Conservation (phyloP, 345 rosid species). For the Brassica rapa region DNA sequence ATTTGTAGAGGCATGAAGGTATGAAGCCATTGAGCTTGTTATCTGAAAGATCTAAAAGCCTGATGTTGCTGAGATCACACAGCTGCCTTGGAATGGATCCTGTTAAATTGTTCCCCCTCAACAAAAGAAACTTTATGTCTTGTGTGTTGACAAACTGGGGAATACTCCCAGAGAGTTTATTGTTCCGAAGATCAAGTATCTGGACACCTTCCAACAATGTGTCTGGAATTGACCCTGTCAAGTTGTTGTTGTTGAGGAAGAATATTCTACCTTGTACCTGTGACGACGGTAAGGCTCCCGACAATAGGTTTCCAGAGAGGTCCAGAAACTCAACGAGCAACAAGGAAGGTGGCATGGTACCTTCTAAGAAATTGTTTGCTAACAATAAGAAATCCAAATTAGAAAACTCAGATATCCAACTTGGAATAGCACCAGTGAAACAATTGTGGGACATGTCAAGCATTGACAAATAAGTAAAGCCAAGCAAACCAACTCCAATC, state of each 20-base stretch:
- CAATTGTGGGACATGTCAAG: conserved; percentile 15
- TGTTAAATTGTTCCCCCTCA: neutral
- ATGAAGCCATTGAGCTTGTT: neutral
- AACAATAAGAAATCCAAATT: neutral
- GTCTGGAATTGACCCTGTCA: neutral
- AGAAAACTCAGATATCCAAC: neutral
- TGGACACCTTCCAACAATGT: neutral
- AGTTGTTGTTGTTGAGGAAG: neutral
- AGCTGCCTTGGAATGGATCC: neutral
- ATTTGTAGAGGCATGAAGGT: neutral
- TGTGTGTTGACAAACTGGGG: neutral
- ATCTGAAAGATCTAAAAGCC: neutral
- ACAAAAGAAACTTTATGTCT: neutral
- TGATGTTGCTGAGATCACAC: neutral
- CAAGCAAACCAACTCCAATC: conserved; percentile 19
- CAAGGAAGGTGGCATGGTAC: neutral
- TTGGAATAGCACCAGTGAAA: conserved; percentile 11
- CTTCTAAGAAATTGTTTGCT: conserved; percentile 10
- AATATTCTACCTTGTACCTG: neutral
- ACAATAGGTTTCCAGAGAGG: conserved; percentile 4
- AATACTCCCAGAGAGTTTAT: neutral
- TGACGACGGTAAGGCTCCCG: neutral
- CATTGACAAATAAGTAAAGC: neutral
- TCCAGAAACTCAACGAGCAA: neutral
- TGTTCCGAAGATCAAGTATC: neutral